These are phyloP conservation scores for Neoboletus subvelutipes DNA, from an alignment of 768 basidiomycete species.

Conservation along the genomic window DNA sequence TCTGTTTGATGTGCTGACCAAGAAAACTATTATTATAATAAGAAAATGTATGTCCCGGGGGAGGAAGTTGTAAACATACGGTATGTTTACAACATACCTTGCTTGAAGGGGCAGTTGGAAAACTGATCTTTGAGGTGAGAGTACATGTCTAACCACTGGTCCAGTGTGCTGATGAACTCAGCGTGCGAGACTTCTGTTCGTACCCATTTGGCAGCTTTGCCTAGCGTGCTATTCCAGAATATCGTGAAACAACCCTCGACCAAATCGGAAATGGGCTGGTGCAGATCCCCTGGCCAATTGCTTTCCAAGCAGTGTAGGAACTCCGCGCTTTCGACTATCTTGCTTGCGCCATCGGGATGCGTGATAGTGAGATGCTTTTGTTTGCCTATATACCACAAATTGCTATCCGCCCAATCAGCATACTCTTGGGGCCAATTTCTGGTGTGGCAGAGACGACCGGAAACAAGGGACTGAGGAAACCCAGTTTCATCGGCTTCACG, in stretches of 20 bases:
- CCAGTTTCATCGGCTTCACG: not conserved
- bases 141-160: not conserved
- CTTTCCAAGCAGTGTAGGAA: not conserved
- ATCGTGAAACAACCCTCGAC: not conserved
- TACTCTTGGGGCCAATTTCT: constrained; percentile 2
- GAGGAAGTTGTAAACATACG: too few species aligned
- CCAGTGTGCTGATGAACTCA: not conserved
- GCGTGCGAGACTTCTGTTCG: constrained; percentile 1
- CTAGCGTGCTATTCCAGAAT: not conserved
- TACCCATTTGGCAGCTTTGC: not conserved
- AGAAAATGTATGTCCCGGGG: too few species aligned
- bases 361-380: not conserved
- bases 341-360: not conserved
- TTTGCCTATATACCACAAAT: not conserved
- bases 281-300: not conserved
- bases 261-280: not conserved
- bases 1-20: too few species aligned
- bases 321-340: not conserved
- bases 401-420: not conserved
- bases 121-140: not conserved
- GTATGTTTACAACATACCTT: too few species aligned
- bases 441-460: not conserved
- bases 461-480: not conserved
- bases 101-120: too few species aligned
- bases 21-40: too few species aligned